phyloP scores from a whole-genome alignment of 805 yeast genomes.

The Zygoascus biomembranicola region DNA sequence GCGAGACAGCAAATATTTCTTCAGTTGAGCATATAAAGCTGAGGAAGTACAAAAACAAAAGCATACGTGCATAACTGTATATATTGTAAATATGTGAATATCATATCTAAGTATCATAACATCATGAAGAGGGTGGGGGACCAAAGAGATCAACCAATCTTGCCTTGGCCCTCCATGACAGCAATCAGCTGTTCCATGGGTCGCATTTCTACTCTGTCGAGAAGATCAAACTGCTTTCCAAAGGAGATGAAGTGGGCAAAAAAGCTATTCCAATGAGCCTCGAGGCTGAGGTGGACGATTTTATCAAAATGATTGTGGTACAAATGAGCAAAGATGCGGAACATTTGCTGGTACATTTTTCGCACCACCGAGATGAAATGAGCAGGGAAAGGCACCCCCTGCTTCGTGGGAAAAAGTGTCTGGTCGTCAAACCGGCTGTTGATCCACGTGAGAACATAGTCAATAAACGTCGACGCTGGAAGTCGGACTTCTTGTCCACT shows the following conservation, averaged over 20 bases:
- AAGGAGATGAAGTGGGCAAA: conserved; percentile 91
- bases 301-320: conserved; percentile 93
- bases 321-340: conserved; percentile 90
- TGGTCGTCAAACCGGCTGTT: conserved; percentile 83
- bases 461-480: conserved; percentile 91
- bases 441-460: conserved; percentile 85
- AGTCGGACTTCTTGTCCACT: conserved; percentile 73
- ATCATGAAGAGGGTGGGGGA: neutral
- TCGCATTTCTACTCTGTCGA: conserved; percentile 70
- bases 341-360: conserved; percentile 85
- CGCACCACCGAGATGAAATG: conserved; percentile 74
- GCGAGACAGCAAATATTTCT: conserved; percentile 72
- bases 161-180: conserved; percentile 77
- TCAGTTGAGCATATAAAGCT: conserved; percentile 31
- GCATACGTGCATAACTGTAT: neutral
- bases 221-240: conserved; percentile 70
- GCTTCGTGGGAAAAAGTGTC: conserved; percentile 81
- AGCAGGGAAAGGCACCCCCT: conserved; percentile 83
- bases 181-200: conserved; percentile 75
- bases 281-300: conserved; percentile 81
- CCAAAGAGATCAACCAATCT: conserved; percentile 33
- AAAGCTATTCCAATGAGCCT: conserved; percentile 97
- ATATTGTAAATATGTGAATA: conserved; percentile 1
- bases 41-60: neutral
- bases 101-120: neutral